Evolutionary conservation across 805 yeast species (phyloP).

Genomic region (Maudiozyma barnettii): DNA sequence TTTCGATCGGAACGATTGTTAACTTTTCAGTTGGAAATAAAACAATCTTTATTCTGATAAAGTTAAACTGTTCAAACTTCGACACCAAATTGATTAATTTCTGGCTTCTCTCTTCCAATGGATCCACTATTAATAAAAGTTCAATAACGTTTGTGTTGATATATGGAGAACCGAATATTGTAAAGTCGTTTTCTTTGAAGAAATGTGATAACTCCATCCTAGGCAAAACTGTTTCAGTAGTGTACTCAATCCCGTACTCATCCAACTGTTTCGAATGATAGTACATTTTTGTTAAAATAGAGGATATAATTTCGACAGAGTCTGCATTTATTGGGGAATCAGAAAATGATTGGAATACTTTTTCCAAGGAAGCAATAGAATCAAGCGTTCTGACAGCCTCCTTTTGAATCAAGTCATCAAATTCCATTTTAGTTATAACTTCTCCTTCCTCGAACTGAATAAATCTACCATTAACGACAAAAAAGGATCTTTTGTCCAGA

Average conservation of each 20-base stretch:
- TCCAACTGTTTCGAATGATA: conserved; percentile 24
- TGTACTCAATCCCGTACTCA: conserved; percentile 32
- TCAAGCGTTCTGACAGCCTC: conserved; percentile 42
- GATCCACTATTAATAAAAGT: conserved; percentile 57
- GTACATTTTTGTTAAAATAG: conserved; percentile 37
- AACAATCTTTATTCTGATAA: conserved; percentile 44
- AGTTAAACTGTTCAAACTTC: conserved; percentile 37
- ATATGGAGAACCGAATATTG: conserved; percentile 19
- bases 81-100: conserved; percentile 40
- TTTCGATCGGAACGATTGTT: conserved; percentile 25
- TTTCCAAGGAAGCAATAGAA: conserved; percentile 20
- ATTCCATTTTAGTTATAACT: conserved; percentile 19
- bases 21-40: conserved; percentile 46
- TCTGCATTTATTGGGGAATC: conserved; percentile 26
- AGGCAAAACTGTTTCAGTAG: conserved; percentile 35
- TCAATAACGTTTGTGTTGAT: conserved; percentile 37
- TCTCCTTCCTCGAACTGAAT: conserved; percentile 29
- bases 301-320: conserved; percentile 40
- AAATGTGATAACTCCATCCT: conserved; percentile 37
- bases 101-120: conserved; percentile 62
- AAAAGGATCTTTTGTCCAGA: conserved; percentile 29
- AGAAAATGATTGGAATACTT: conserved; percentile 11
- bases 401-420: conserved; percentile 35
- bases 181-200: conserved; percentile 9
- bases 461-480: conserved; percentile 48